Percentiles rank a stretch among this genome's conserved stretches.
Conservation (phyloP, 2,329 filamentous ascomycete species). For the Ceratocystis huliohia region DNA sequence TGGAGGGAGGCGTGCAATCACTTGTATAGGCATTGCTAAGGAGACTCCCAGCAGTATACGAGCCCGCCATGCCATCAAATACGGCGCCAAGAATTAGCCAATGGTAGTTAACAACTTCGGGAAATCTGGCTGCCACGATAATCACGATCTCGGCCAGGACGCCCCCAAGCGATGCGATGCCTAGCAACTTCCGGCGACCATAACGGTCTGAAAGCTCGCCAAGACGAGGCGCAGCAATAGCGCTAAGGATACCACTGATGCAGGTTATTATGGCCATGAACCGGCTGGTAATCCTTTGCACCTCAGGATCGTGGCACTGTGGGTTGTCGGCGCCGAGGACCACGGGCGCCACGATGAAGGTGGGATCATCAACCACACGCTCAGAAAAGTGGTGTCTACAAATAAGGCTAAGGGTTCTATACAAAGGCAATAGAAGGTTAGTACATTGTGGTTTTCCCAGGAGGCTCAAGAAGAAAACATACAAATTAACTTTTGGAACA, state of each 20-base stretch:
- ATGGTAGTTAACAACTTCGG: slow-evolving; percentile 59
- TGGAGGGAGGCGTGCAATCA: slow-evolving; percentile 72
- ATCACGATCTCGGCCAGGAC: slow-evolving; percentile 63
- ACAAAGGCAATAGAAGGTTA: neutral
- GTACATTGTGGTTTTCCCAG: neutral
- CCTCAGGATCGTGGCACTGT: slow-evolving; percentile 67
- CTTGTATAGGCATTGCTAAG: slow-evolving; percentile 76
- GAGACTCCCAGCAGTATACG: slow-evolving; percentile 69
- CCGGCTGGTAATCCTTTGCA: slow-evolving; percentile 62
- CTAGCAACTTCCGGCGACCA: slow-evolving; percentile 63
- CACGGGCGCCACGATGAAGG: slow-evolving; percentile 49
- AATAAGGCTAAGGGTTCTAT: slow-evolving; percentile 42
- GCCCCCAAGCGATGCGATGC: slow-evolving; percentile 60
- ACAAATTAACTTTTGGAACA: slow-evolving; percentile 76
- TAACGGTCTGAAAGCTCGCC: slow-evolving; percentile 78
- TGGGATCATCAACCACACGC: slow-evolving; percentile 40
- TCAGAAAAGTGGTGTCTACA: slow-evolving; percentile 63
- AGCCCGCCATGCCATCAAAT: slow-evolving; percentile 74
- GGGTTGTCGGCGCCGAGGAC: slow-evolving; percentile 57
- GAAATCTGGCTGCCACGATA: slow-evolving; percentile 63
- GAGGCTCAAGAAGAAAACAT: slow-evolving; percentile 25
- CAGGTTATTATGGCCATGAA: slow-evolving; percentile 69
- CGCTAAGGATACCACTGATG: slow-evolving; percentile 62
- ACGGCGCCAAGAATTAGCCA: slow-evolving; percentile 66
- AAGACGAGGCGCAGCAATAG: slow-evolving; percentile 67